These are phyloP conservation scores for Castanea mollissima DNA, from an alignment of 306 rosid species.

Conservation along the genomic window DNA sequence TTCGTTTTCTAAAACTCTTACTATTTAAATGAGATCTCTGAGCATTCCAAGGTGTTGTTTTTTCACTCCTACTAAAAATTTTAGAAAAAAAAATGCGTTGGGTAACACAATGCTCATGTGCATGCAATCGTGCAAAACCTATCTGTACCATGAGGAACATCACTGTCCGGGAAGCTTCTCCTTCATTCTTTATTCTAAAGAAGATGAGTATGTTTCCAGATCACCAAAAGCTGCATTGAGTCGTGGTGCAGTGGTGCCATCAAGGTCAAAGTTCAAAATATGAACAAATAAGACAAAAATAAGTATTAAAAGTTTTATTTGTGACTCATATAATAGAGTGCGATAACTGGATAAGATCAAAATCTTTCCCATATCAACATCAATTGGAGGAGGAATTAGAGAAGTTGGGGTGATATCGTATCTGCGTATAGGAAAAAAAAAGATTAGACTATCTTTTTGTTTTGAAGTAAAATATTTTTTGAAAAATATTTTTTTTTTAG, in stretches of 20 bases:
- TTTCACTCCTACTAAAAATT: background rate
- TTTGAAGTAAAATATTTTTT: no score
- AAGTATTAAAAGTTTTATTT: background rate
- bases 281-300: background rate
- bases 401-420: no score
- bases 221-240: background rate
- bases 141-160: background rate
- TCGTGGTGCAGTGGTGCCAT: background rate
- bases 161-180: background rate
- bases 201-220: background rate
- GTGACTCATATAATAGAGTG: background rate
- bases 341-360: background rate
- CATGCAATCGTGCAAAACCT: background rate
- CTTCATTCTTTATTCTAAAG: background rate
- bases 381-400: no score
- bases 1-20: background rate
- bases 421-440: no score
- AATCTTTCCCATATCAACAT: background rate
- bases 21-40: background rate
- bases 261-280: background rate
- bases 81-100: no score
- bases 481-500: accelerated
- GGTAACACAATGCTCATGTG: background rate
- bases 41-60: slow-evolving; percentile 13
- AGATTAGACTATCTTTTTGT: no score